Evolutionary conservation across 306 rosid genomes (phyloP), one percentile per base, ranked within the genome.

Genomic region (Cicer arietinum): DNA sequence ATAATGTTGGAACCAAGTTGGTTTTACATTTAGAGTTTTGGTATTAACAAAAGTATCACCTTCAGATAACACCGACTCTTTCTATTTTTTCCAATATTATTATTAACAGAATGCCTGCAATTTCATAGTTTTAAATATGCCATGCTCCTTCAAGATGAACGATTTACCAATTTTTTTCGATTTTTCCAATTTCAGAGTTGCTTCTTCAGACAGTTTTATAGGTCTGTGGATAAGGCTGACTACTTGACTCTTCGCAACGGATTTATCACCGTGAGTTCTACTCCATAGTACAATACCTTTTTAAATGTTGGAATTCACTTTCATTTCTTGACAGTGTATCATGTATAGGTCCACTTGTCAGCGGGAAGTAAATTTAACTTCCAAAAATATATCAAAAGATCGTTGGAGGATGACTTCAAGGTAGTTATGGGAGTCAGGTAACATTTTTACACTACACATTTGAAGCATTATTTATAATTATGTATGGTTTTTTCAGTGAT

Each of bases 351-450:
- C 50, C 99, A 95, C 62, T 68, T 95, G 63, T 88, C 92, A 71
- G 90, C 99, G 41, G 98, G 99, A 75, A 95, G 88, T 77, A 88
- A 92, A 87, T 95, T 95, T 79, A 86, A 95, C 91, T 95, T 95
- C 80, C 97, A 90, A 82, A 92, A 90, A 83, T 92, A 95, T 72
- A 90, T 95, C 79, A 92, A 92, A 80, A 86, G 98, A 86, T 95
- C 99, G 0, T 83, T 95, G 80, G 99, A 95, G 80, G 99, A 95
- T 79, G 99, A 95, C 89, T 95, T 92, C 90, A 85, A 92, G 80
- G 70, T 88, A 10, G 90, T 95, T 47, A 94, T 95, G 35, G 99
- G 98, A 84, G 96, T 95, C 12, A 95, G 97, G 98, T 95, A 85
- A 81, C n/a, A 47, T 18, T 76, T 78, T 40, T 37, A 64, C 69